Evolutionary conservation across 176 grass and related monocot genomes (phyloP), one percentile per base, ranked within the genome.

Genomic region (Avena eriantha): DNA sequence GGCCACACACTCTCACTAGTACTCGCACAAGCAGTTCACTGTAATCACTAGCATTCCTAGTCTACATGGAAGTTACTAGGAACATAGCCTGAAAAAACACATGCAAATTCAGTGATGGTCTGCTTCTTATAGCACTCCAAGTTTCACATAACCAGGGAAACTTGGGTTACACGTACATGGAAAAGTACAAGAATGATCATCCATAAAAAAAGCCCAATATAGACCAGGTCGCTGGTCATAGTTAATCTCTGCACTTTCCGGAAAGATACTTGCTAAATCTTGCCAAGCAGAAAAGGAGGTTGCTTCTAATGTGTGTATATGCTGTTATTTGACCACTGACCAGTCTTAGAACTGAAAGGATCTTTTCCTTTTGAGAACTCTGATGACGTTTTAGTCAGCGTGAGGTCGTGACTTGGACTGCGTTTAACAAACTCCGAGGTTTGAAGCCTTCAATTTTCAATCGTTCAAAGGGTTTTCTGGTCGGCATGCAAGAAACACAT

Each of bases 401-500:
- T 41, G 39, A 7, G 39, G 1, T 41, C 29, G 8, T 51, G 67
- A 26, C 35, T 43, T 60, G 63, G 78, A 83, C 68, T 19, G 57
- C 35, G 29, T 39, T 39, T 69, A 69, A 69, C 31, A 21, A 12
- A 14, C n/a, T 31, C 22, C 2, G 9, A 19, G 23, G 29, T 82
- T 55, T 56, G 21, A 60, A 73, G 51, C 53, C 4, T 47, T 83
- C 81, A 73, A n/a, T 16, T 7, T 73, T 73, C 11, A 23, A 15
- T 70, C 43, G 26, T 49, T 73, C n/a, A 48, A 48, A 5, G 12
- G 21, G 22, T 10, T 56, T 86, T 21, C 7, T 49, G 2, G 59
- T 83, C 60, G 49, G 80, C 72, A 69, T 77, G 49, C 33, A 69
- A 19, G 61, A 72, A 47, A 47, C 86, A 88, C 24, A 23, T 13